These are phyloP conservation scores for Rhytidiadelphus loreus DNA, from an alignment of 225 moss, liverwort and hornwort species.

Conservation along the genomic window DNA sequence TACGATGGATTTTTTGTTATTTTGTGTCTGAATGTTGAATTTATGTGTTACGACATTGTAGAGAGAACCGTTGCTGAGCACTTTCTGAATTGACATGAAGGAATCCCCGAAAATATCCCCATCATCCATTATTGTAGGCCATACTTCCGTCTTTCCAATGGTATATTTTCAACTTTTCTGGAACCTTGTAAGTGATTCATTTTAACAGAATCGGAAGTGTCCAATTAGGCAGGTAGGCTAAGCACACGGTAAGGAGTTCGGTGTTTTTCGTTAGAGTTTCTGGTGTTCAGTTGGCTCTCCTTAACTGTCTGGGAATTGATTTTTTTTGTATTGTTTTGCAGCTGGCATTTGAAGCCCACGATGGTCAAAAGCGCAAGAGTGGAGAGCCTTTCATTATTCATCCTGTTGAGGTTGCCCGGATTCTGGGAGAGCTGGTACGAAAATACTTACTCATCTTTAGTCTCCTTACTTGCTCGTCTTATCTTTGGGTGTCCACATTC, in stretches of 20 bases:
- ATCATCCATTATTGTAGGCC: not conserved
- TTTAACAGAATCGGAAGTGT: not conserved
- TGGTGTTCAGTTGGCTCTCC: not conserved
- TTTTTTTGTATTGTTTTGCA: slow-evolving; percentile 5
- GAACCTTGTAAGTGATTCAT: not conserved
- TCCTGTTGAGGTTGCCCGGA: slow-evolving; percentile 93
- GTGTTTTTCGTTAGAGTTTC: not conserved
- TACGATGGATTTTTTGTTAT: not conserved
- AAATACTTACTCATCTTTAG: not conserved
- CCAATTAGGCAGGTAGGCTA: not conserved
- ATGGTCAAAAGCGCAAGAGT: slow-evolving; percentile 94
- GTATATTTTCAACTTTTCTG: not conserved
- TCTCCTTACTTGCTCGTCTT: not conserved
- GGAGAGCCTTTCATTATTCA: slow-evolving; percentile 97
- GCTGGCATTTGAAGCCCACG: slow-evolving; percentile 94
- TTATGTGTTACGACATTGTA: not conserved
- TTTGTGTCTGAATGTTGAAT: not conserved
- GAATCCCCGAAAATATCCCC: not conserved
- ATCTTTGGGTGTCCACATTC: not conserved
- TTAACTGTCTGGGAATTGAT: not conserved
- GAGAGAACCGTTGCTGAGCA: not conserved
- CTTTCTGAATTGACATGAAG: not conserved
- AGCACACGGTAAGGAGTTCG: not conserved
- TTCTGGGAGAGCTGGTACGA: slow-evolving; percentile 79
- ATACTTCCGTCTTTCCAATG: not conserved